Conservation (phyloP, 108 stramenopile genomes). For the Skeletonema grethae region DNA sequence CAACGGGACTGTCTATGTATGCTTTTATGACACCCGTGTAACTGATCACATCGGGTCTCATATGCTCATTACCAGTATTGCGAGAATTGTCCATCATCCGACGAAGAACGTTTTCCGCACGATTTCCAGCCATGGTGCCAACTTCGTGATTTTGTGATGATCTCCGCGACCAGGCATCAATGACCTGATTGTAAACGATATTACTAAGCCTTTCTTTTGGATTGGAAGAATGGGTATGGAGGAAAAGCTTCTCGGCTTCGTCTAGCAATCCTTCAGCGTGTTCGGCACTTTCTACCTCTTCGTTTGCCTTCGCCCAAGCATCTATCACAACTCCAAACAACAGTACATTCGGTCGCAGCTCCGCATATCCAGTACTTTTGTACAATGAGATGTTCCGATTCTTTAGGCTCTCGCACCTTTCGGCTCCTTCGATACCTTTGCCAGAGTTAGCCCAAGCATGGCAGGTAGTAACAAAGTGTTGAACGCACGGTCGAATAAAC, state of each 20-base stretch:
- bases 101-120: conserved; percentile 37
- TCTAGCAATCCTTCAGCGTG: conserved; percentile 32
- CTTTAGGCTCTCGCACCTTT: conserved; percentile 31
- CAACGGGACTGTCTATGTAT: conserved; percentile 36
- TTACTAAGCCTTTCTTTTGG: conserved; percentile 27
- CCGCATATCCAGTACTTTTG: conserved; percentile 23
- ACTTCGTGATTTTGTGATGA: not conserved
- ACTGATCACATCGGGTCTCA: conserved; percentile 48
- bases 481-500: conserved; percentile 21
- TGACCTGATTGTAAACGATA: conserved; percentile 41
- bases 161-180: conserved; percentile 53
- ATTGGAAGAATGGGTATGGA: conserved; percentile 17
- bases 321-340: conserved; percentile 39
- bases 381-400: conserved; percentile 34
- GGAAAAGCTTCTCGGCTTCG: conserved; percentile 32
- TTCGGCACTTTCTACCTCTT: conserved; percentile 32
- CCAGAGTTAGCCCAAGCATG: conserved; percentile 40
- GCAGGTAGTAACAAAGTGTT: conserved; percentile 37
- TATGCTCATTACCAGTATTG: conserved; percentile 20
- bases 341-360: conserved; percentile 34
- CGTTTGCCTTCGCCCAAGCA: conserved; percentile 42
- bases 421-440: conserved; percentile 36
- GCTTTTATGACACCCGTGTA: conserved; percentile 49
- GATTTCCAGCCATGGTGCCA: conserved; percentile 1
- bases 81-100: conserved; percentile 34